These are phyloP conservation scores for Baorangia bicolor DNA, from an alignment of 768 basidiomycete species.

Conservation along the genomic window DNA sequence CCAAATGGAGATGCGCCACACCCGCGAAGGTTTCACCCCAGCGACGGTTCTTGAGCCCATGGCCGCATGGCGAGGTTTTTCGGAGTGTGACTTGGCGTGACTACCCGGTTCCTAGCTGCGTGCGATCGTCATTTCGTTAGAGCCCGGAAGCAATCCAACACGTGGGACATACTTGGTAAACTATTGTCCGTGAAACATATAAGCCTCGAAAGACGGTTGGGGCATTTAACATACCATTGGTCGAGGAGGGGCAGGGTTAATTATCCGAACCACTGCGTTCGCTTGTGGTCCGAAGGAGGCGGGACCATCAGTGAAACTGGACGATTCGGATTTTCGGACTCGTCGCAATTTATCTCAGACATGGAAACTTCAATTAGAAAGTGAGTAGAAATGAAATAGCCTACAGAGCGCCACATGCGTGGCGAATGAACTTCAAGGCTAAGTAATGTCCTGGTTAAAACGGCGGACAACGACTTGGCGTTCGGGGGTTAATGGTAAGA, in stretches of 20 bases:
- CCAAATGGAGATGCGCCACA: conserved; percentile 10
- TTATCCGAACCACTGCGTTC: neutral
- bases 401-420: neutral
- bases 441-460: neutral
- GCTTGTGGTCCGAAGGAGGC: neutral
- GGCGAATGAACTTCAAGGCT: neutral
- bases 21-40: conserved; percentile 25
- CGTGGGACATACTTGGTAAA: conserved; percentile 16
- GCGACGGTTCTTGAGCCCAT: neutral
- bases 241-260: neutral
- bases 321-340: neutral
- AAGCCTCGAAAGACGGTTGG: neutral
- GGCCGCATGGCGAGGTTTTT: neutral
- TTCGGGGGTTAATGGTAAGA: neutral
- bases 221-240: neutral
- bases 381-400: neutral
- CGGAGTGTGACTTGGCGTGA: neutral
- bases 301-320: neutral
- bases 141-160: conserved; percentile 2
- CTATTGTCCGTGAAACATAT: conserved; percentile 11
- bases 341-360: neutral
- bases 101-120: neutral
- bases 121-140: neutral
- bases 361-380: too few species aligned
- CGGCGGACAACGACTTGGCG: neutral